Evolutionary conservation across 208 protist genomes (phyloP).

Genomic region (Wallacemonas sp.): DNA sequence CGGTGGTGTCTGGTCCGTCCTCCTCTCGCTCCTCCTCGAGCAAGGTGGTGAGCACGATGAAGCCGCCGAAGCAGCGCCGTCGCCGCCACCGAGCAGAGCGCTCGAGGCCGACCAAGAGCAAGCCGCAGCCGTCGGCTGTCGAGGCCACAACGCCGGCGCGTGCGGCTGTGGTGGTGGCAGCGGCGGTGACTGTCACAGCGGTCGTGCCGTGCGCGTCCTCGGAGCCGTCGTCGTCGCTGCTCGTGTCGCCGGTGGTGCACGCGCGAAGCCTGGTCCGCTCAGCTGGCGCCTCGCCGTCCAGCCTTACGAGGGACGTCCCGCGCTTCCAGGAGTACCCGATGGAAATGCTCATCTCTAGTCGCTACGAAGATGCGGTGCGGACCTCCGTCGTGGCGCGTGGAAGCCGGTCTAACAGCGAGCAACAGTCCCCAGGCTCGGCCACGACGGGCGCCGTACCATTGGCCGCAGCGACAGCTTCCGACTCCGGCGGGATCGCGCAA

Average conservation of each 20-base stretch:
- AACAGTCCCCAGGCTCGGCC: neutral
- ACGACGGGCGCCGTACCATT: neutral
- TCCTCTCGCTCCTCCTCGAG: slow-evolving; percentile 7
- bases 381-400: neutral
- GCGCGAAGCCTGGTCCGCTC: too few relatives aligned
- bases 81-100: neutral
- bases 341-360: slow-evolving; percentile 1
- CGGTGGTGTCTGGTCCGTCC: neutral
- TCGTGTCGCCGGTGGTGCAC: neutral
- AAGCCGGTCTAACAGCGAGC: neutral
- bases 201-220: neutral
- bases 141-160: too few relatives aligned
- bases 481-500: neutral
- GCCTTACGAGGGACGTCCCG: too few relatives aligned
- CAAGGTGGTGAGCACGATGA: slow-evolving; percentile 11
- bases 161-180: neutral
- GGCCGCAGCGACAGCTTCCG: neutral
- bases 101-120: neutral
- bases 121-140: too few relatives aligned
- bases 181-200: neutral
- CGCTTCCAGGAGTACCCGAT: too few relatives aligned
- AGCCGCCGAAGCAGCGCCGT: slow-evolving; percentile 6
- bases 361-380: slow-evolving; percentile 11
- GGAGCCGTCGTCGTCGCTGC: neutral
- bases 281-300: too few relatives aligned